Evolutionary conservation across 1,139 yeast species (phyloP).

Genomic region (Nakaseomyces delphensis): DNA sequence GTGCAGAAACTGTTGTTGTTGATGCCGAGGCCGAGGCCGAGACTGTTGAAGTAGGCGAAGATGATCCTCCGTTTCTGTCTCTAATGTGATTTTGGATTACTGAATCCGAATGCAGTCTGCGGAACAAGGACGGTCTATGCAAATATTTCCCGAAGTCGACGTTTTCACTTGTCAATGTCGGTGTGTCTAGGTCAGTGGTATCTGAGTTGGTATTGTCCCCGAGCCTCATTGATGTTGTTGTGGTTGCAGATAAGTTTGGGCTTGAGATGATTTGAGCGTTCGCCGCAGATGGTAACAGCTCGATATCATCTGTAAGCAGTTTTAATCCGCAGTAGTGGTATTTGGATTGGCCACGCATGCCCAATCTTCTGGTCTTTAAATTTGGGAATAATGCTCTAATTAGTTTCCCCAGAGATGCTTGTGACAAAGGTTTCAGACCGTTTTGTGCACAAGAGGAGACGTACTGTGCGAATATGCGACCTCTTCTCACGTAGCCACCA

Average conservation of each 20-base stretch:
- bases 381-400: slow-evolving; percentile 67
- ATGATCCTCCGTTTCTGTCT: not conserved
- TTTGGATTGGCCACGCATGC: slow-evolving; percentile 81
- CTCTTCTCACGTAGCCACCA: slow-evolving; percentile 75
- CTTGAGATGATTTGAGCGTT: not conserved
- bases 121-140: slow-evolving; percentile 1
- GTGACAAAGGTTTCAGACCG: slow-evolving; percentile 63
- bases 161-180: not conserved
- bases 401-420: slow-evolving; percentile 82
- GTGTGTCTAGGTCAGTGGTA: too few species aligned
- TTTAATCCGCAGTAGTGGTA: slow-evolving; percentile 86
- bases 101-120: not conserved
- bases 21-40: slow-evolving; percentile 1
- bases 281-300: slow-evolving; percentile 18
- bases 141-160: not conserved
- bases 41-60: slow-evolving; percentile 6
- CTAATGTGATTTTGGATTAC: not conserved
- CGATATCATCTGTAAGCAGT: slow-evolving; percentile 31
- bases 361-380: slow-evolving; percentile 73
- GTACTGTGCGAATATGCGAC: slow-evolving; percentile 72
- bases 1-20: not conserved
- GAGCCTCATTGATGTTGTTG: too few species aligned
- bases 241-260: not conserved
- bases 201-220: too few species aligned
- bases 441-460: slow-evolving; percentile 63